These are phyloP conservation scores for Rhexocercosporidium sp. DNA, from an alignment of 2,329 filamentous ascomycete genomes.

Conservation along the genomic window DNA sequence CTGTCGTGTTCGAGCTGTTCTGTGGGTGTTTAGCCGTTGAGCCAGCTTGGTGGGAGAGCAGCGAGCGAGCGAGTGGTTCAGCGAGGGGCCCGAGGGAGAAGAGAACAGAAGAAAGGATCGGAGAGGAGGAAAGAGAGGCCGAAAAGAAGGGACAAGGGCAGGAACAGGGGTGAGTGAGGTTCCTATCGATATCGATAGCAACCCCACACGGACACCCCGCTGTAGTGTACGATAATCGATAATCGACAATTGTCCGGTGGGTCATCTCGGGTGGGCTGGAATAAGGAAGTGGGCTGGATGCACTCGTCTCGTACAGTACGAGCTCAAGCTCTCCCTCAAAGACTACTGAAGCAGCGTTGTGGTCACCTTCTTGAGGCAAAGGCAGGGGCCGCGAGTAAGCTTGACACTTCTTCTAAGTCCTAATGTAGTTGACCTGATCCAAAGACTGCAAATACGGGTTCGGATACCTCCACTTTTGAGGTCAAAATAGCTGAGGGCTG, in stretches of 20 bases:
- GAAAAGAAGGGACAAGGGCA: not conserved
- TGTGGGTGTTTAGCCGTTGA: not conserved
- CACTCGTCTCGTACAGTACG: too few relatives aligned
- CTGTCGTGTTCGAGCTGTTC: not conserved
- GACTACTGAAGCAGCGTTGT: not conserved
- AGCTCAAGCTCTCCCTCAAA: not conserved
- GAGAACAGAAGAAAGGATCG: too few relatives aligned
- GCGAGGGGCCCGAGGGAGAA: too few relatives aligned
- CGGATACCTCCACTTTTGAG: not conserved
- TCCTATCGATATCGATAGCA: not conserved
- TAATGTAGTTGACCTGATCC: not conserved
- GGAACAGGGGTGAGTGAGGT: not conserved
- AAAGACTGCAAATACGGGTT: not conserved
- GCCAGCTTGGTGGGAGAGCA: not conserved
- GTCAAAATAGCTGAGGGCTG: not conserved
- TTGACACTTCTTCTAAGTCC: not conserved
- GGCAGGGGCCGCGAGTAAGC: not conserved
- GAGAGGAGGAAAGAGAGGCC: not conserved
- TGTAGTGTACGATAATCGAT: too few relatives aligned
- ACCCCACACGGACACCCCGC: constrained; percentile 6
- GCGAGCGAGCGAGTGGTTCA: constrained; percentile 2
- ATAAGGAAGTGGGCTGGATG: too few relatives aligned
- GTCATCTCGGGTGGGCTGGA: too few relatives aligned
- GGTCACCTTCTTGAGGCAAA: not conserved
- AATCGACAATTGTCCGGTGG: too few relatives aligned